A percentile compares a stretch with the other conserved stretches of the same genome.
Conservation (phyloP, 108 stramenopile species). For the Mayamaea pseudoterrestris region DNA sequence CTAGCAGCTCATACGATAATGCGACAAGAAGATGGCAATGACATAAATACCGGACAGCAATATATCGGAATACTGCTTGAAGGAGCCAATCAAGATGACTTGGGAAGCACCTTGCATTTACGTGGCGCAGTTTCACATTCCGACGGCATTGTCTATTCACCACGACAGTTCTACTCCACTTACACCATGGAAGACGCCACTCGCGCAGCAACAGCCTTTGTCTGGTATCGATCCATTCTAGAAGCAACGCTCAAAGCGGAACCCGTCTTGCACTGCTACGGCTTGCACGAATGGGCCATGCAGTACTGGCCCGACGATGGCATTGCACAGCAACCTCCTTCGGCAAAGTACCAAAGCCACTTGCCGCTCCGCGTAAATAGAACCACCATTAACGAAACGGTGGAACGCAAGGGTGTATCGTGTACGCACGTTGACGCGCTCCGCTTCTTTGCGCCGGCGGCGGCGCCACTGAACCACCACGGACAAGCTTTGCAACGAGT, state of each 20-base stretch:
- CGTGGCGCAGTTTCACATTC: slow-evolving; percentile 21
- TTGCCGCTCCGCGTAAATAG: slow-evolving; percentile 68
- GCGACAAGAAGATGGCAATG: neutral
- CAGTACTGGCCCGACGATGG: slow-evolving; percentile 67
- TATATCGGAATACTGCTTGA: slow-evolving; percentile 45
- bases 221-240: slow-evolving; percentile 66
- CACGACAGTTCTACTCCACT: slow-evolving; percentile 21
- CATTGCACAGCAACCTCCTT: slow-evolving; percentile 24
- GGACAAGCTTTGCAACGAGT: slow-evolving; percentile 32
- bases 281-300: slow-evolving; percentile 98
- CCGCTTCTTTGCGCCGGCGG: slow-evolving; percentile 85
- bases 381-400: slow-evolving; percentile 59
- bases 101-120: slow-evolving; percentile 34
- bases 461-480: slow-evolving; percentile 58
- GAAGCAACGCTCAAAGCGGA: slow-evolving; percentile 41
- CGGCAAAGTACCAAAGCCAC: slow-evolving; percentile 64
- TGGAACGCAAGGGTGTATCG: slow-evolving; percentile 67
- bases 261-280: slow-evolving; percentile 81
- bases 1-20: slow-evolving; percentile 1
- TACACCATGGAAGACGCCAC: neutral
- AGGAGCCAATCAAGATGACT: slow-evolving; percentile 48
- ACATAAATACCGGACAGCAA: too few relatives aligned
- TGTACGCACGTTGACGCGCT: slow-evolving; percentile 94
- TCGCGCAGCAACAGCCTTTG: slow-evolving; percentile 26
- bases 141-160: slow-evolving; percentile 41